Percentiles rank a stretch among this genome's conserved stretches.
Evolutionary conservation across 2,329 filamentous ascomycete species (phyloP).

Genomic region (Penicillium corylophilum): DNA sequence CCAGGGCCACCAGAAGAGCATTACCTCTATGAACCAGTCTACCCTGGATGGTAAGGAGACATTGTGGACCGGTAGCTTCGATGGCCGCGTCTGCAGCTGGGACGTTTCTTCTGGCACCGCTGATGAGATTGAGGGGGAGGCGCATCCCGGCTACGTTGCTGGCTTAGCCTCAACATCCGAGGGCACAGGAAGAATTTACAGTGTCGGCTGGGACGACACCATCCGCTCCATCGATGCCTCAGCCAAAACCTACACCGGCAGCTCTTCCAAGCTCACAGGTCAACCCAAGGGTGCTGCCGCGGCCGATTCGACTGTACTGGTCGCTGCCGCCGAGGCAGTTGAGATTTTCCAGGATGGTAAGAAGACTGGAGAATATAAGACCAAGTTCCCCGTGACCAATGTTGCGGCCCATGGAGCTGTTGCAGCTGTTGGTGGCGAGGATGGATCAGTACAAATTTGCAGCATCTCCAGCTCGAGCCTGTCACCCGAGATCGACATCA

Average conservation of each 20-base stretch:
- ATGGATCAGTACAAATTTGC: slow-evolving; percentile 76
- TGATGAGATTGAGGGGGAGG: slow-evolving; percentile 71
- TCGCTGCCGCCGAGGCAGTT: slow-evolving; percentile 61
- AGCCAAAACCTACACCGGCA: slow-evolving; percentile 72
- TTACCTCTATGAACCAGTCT: slow-evolving; percentile 70
- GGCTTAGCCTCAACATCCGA: slow-evolving; percentile 63
- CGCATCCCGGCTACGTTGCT: slow-evolving; percentile 81
- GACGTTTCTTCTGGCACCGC: slow-evolving; percentile 69
- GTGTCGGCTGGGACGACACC: slow-evolving; percentile 91
- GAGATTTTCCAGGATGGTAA: slow-evolving; percentile 59
- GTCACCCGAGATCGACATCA: slow-evolving; percentile 57
- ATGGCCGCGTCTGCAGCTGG: slow-evolving; percentile 85
- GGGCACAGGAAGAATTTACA: slow-evolving; percentile 65
- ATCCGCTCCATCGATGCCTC: slow-evolving; percentile 74
- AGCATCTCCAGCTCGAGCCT: slow-evolving; percentile 58
- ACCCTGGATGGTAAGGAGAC: slow-evolving; percentile 56
- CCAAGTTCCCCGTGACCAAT: slow-evolving; percentile 65
- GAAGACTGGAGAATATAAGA: slow-evolving; percentile 59
- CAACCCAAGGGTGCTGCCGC: slow-evolving; percentile 76
- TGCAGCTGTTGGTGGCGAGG: slow-evolving; percentile 74
- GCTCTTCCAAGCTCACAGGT: slow-evolving; percentile 64
- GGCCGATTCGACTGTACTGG: slow-evolving; percentile 52
- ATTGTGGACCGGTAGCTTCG: slow-evolving; percentile 87
- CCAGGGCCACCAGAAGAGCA: slow-evolving; percentile 86
- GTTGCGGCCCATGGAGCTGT: slow-evolving; percentile 67